A percentile compares a stretch with the other conserved stretches of the same genome.
These are phyloP conservation scores for Pythium folliculosum DNA, from an alignment of 352 stramenopile genomes.

Conservation along the genomic window DNA sequence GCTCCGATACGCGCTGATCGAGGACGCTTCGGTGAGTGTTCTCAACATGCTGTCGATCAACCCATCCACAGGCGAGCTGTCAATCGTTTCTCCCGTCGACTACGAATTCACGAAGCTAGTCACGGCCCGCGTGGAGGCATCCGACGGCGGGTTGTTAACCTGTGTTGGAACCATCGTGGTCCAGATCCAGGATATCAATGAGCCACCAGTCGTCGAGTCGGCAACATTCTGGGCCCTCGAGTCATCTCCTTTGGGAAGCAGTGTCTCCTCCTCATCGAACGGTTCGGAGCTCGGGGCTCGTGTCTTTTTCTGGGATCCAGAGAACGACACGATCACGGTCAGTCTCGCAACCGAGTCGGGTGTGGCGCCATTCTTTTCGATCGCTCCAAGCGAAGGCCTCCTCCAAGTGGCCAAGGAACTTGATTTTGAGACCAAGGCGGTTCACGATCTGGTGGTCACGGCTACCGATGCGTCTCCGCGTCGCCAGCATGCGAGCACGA, in stretches of 20 bases:
- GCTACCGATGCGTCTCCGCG: conserved; percentile 13
- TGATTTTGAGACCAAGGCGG: conserved; percentile 26
- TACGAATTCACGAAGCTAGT: conserved; percentile 23
- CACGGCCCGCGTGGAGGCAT: conserved; percentile 16
- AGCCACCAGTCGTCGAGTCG: conserved; percentile 38
- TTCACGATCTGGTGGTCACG: conserved; percentile 22
- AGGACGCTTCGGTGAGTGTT: background rate
- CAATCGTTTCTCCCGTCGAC: conserved; percentile 18
- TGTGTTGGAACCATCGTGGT: conserved; percentile 20
- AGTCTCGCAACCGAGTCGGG: conserved; percentile 25
- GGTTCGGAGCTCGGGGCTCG: conserved; percentile 5
- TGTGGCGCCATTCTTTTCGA: conserved; percentile 20
- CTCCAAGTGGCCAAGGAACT: conserved; percentile 14
- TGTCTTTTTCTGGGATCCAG: conserved; percentile 54
- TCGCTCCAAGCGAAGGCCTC: conserved; percentile 27
- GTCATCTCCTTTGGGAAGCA: conserved; percentile 24
- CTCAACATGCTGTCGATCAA: conserved; percentile 20
- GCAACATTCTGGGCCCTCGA: conserved; percentile 47
- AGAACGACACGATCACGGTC: conserved; percentile 52
- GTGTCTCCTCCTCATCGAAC: conserved; percentile 13
- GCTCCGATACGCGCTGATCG: conserved; percentile 21
- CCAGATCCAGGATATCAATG: conserved; percentile 37
- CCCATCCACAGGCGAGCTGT: conserved; percentile 22
- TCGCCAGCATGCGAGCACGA: conserved; percentile 6
- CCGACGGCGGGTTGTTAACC: conserved; percentile 25